A percentile compares a stretch with the other conserved stretches of the same genome.
Conservation (phyloP, 176 grass and related monocot species). For the Musa acuminata region DNA sequence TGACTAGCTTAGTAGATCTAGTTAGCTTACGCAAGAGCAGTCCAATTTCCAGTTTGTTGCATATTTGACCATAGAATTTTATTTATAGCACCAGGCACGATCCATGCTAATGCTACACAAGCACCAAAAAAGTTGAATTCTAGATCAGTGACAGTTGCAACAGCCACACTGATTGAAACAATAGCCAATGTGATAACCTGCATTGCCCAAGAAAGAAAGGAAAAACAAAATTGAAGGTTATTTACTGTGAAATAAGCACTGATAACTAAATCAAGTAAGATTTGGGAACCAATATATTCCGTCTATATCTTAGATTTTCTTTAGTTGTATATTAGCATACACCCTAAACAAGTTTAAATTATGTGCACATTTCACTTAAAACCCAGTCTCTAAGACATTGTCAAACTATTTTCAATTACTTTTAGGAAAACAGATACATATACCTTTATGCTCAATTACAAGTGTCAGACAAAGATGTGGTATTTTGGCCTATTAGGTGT, state of each 20-base stretch:
- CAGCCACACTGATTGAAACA: slow-evolving; percentile 69
- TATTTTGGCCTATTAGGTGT: no score
- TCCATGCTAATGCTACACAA: slow-evolving; percentile 84
- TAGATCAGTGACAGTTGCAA: slow-evolving; percentile 89
- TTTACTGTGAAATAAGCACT: not conserved
- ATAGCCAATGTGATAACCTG: slow-evolving; percentile 67
- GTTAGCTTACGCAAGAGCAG: slow-evolving; percentile 84
- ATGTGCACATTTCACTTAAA: no score
- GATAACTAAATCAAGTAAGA: slow-evolving; percentile 1
- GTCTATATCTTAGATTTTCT: not conserved
- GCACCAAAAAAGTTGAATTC: slow-evolving; percentile 95
- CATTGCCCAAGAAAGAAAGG: not conserved
- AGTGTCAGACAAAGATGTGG: no score
- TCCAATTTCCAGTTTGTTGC: slow-evolving; percentile 89
- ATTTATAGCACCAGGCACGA: slow-evolving; percentile 88
- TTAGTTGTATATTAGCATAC: not conserved
- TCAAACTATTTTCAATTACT: no score
- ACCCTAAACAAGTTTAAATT: no score
- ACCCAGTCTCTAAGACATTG: no score
- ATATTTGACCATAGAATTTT: slow-evolving; percentile 95
- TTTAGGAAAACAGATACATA: no score
- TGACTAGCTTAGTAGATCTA: slow-evolving; percentile 17
- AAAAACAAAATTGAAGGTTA: slow-evolving; percentile 4
- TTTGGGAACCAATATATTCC: not conserved
- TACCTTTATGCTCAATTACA: no score